A percentile compares a stretch with the other conserved stretches of the same genome.
Evolutionary conservation across 805 yeast genomes (phyloP).

Genomic region (Hanseniaspora thailandica): DNA sequence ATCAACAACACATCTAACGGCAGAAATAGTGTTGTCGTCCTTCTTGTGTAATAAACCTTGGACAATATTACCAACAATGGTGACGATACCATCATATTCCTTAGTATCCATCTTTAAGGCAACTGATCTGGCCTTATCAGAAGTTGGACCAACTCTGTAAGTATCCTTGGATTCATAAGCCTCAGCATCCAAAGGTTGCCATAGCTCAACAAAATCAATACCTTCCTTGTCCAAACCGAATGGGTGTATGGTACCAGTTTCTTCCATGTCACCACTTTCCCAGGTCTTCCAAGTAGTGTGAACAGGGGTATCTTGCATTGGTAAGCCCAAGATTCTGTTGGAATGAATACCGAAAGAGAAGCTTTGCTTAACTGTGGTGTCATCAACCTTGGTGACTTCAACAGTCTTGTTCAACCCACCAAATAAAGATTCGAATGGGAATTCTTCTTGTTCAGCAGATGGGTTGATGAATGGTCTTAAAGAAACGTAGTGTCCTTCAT

Average conservation of each 20-base stretch:
- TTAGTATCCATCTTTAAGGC: conserved; percentile 21
- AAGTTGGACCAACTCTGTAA: conserved; percentile 16
- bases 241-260: conserved; percentile 27
- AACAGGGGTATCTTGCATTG: conserved; percentile 15
- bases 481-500: conserved; percentile 28
- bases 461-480: conserved; percentile 31
- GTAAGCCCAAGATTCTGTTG: conserved; percentile 17
- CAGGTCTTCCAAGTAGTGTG: conserved; percentile 27
- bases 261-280: conserved; percentile 28
- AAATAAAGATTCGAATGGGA: conserved; percentile 49
- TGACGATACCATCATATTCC: conserved; percentile 24
- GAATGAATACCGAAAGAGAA: conserved; percentile 26
- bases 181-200: conserved; percentile 29
- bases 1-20: conserved; percentile 20
- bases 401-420: conserved; percentile 38
- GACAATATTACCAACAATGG: conserved; percentile 27
- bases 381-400: conserved; percentile 27
- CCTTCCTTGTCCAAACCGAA: conserved; percentile 23
- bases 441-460: conserved; percentile 21
- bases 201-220: conserved; percentile 26
- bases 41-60: conserved; percentile 28
- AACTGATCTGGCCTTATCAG: conserved; percentile 19
- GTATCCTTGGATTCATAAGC: conserved; percentile 18
- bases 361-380: conserved; percentile 20
- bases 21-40: conserved; percentile 21